Evolutionary conservation across 495 filamentous ascomycete genomes (phyloP).

Genomic region (Parathielavia hyrcaniae): DNA sequence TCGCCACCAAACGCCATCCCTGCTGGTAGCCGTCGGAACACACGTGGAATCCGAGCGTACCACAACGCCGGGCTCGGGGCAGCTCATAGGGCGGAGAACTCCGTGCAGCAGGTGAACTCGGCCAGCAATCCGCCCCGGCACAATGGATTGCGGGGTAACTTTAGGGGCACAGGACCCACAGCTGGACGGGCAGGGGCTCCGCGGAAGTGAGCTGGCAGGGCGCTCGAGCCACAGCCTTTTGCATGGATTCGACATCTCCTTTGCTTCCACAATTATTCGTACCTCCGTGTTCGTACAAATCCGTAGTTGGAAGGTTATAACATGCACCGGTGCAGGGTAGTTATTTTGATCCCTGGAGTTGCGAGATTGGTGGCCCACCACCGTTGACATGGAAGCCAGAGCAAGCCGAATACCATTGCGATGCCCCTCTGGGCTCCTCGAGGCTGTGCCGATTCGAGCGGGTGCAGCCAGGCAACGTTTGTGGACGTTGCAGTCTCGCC

Average conservation of each 20-base stretch:
- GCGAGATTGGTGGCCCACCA: too few relatives aligned
- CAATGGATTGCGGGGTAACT: background rate
- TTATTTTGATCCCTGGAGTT: too few relatives aligned
- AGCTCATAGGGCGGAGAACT: background rate
- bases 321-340: too few relatives aligned
- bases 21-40: background rate
- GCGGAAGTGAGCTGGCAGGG: conserved; percentile 2
- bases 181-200: background rate
- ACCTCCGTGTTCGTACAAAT: too few relatives aligned
- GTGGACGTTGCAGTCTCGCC: background rate
- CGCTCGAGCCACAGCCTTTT: background rate
- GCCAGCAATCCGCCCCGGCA: background rate
- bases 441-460: too few relatives aligned
- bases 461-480: background rate
- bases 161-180: background rate
- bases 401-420: too few relatives aligned
- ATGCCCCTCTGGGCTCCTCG: background rate
- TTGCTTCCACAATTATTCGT: too few relatives aligned
- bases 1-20: background rate
- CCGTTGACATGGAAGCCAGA: too few relatives aligned
- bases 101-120: background rate
- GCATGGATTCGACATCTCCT: background rate
- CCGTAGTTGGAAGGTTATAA: too few relatives aligned
- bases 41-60: background rate
- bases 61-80: background rate